Evolutionary conservation across 2,329 filamentous ascomycete species (phyloP).

Genomic region (Fusarium fracticaudum): DNA sequence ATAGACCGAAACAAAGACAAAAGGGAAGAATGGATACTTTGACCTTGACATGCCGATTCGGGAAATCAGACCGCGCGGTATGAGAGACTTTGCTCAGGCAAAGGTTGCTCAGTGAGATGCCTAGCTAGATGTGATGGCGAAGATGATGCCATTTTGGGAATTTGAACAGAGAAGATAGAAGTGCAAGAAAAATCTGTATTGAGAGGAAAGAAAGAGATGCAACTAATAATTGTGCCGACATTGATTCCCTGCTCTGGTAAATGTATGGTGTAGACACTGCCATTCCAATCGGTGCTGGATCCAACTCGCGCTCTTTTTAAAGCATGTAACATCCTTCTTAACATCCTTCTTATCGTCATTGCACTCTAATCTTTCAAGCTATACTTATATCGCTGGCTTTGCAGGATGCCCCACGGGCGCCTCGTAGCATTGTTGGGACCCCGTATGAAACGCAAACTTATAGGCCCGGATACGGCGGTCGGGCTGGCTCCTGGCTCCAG

Average conservation of each 20-base stretch:
- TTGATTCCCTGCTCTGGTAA: background rate
- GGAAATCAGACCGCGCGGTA: background rate
- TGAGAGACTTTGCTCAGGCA: background rate
- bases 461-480: background rate
- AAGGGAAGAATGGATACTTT: rapidly evolving
- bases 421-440: background rate
- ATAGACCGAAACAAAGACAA: too few relatives aligned
- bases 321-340: background rate
- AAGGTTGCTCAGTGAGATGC: background rate
- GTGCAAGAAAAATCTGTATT: rapidly evolving
- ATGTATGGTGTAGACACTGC: background rate
- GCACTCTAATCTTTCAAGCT: too few relatives aligned
- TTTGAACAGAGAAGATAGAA: too few relatives aligned
- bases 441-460: background rate
- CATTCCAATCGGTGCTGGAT: background rate
- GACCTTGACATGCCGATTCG: rapidly evolving
- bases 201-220: background rate
- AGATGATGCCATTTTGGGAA: too few relatives aligned
- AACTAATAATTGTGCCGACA: too few relatives aligned
- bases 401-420: rapidly evolving
- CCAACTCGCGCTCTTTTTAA: rapidly evolving
- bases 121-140: too few relatives aligned
- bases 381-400: background rate
- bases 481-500: background rate
- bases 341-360: background rate